Evolutionary conservation across 176 grass and related monocot genomes (phyloP).

Genomic region (sorghum (Sorghum bicolor)): DNA sequence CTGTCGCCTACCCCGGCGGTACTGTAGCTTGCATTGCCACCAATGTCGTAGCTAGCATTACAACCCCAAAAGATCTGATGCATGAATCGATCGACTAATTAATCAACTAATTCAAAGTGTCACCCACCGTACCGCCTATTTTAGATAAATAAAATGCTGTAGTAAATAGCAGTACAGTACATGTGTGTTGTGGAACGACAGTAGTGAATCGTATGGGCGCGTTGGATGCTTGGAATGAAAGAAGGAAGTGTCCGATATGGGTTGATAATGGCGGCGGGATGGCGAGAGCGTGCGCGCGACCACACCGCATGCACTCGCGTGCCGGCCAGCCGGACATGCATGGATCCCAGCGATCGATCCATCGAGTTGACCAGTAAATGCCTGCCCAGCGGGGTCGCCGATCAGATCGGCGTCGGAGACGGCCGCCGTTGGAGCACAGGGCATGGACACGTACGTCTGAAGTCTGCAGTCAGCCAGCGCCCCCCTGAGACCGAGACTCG

Average conservation of each 20-base stretch:
- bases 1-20: not conserved
- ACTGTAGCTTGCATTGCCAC: not conserved
- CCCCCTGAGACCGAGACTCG: not conserved
- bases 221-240: too few relatives aligned
- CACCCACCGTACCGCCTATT: too few relatives aligned
- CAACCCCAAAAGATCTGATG: not conserved
- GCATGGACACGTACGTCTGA: conserved; percentile 20
- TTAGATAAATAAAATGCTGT: not conserved
- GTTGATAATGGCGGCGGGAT: conserved; percentile 19
- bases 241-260: not conserved
- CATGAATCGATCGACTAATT: not conserved
- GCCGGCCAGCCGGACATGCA: not conserved
- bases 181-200: not conserved
- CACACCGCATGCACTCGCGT: conserved; percentile 6
- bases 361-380: not conserved
- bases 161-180: not conserved
- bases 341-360: too few relatives aligned
- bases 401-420: not conserved
- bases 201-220: not conserved
- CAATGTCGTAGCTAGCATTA: not conserved
- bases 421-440: not conserved
- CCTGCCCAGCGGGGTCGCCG: not conserved
- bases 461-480: not conserved
- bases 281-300: not conserved
- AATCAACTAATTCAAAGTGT: too few relatives aligned